A percentile compares a stretch with the other conserved stretches of the same genome.
Evolutionary conservation across 495 filamentous ascomycete genomes (phyloP).

Genomic region (Bathelium albidoporum): DNA sequence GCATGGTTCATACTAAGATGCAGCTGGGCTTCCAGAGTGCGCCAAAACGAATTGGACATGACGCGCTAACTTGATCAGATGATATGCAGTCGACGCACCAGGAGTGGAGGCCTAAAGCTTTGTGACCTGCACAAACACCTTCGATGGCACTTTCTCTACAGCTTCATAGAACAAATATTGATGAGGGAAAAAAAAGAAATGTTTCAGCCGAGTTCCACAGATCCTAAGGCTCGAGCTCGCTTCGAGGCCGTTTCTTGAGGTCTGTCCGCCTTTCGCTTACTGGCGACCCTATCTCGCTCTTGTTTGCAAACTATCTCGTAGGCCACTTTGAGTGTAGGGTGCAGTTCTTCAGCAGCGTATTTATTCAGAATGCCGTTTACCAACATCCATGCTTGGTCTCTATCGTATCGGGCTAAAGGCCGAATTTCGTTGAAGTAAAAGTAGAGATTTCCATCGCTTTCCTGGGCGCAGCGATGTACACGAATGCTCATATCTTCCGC

Average conservation of each 20-base stretch:
- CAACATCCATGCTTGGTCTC: background rate
- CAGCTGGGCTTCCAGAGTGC: too few species aligned
- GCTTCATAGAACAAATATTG: too few species aligned
- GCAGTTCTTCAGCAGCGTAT: background rate
- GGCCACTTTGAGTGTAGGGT: background rate
- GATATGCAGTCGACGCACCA: too few species aligned
- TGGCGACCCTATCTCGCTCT: background rate
- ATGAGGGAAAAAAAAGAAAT: too few species aligned
- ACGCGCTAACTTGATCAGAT: too few species aligned
- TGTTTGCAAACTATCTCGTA: background rate
- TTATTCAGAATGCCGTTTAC: background rate
- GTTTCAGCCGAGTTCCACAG: background rate
- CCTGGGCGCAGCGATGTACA: background rate
- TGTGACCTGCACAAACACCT: too few species aligned
- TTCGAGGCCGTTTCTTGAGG: background rate
- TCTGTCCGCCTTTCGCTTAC: background rate
- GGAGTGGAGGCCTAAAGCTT: too few species aligned
- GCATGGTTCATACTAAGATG: too few species aligned
- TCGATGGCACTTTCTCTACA: too few species aligned
- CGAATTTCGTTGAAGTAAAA: background rate
- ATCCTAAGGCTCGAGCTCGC: background rate
- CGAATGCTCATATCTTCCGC: background rate
- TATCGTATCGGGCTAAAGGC: background rate
- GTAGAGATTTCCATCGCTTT: background rate
- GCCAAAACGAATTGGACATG: too few species aligned